Evolutionary conservation across 2,329 filamentous ascomycete species (phyloP).

Genomic region (Dothidotthia symphoricarpi): DNA sequence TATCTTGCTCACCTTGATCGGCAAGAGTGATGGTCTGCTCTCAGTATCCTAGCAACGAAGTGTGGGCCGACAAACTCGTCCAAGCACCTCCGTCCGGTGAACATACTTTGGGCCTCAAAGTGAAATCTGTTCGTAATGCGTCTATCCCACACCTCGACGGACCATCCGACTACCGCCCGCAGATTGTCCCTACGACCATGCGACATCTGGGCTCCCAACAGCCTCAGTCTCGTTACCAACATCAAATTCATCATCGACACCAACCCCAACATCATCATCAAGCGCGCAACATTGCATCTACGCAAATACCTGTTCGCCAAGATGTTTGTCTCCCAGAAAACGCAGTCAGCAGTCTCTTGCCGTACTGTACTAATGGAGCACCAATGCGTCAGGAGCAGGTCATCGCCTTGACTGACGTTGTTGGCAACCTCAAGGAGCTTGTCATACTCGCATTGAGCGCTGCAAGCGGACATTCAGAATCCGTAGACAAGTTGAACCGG

Average conservation of each 20-base stretch:
- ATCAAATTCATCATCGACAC: neutral
- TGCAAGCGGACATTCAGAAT: conserved; percentile 12
- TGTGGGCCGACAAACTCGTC: too few species aligned
- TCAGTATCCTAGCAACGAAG: too few species aligned
- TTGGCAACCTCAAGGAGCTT: conserved; percentile 34
- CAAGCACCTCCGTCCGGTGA: too few species aligned
- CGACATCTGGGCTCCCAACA: neutral
- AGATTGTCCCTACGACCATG: neutral
- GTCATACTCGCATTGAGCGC: conserved; percentile 27
- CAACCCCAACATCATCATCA: conserved; percentile 1
- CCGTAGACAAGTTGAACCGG: conserved; percentile 13
- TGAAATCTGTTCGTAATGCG: too few species aligned
- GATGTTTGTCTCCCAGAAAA: conserved; percentile 1
- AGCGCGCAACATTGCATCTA: neutral
- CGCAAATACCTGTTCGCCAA: neutral
- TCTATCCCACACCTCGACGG: conserved; percentile 14
- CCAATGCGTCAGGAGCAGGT: conserved; percentile 26
- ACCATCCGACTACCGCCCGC: conserved; percentile 4
- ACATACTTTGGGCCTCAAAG: too few species aligned
- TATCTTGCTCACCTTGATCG: too few species aligned
- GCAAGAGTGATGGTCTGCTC: too few species aligned
- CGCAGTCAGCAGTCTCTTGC: conserved; percentile 25
- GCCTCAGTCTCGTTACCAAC: neutral
- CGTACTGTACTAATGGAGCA: conserved; percentile 28
- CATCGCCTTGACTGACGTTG: conserved; percentile 34